phyloP scores from a whole-genome alignment of 495 filamentous ascomycete species.

The Lindgomyces ingoldianus region DNA sequence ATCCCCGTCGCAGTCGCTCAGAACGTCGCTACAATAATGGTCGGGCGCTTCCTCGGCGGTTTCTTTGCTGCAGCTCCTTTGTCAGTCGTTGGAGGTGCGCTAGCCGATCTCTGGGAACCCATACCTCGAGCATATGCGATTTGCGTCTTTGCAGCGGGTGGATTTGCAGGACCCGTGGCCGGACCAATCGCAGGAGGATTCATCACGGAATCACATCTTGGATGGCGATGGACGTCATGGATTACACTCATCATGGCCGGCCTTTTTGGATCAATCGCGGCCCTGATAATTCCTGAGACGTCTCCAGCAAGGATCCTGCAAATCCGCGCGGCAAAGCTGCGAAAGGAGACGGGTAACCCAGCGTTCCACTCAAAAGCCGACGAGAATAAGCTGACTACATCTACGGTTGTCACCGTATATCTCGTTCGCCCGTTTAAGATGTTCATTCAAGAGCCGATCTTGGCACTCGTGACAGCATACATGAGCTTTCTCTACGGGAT shows the following conservation, averaged over 20 bases:
- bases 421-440: slow-evolving; percentile 65
- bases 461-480: slow-evolving; percentile 53
- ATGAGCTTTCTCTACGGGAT: slow-evolving; percentile 48
- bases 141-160: slow-evolving; percentile 52
- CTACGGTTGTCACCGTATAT: slow-evolving; percentile 54
- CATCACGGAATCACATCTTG: slow-evolving; percentile 43
- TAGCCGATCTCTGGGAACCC: slow-evolving; percentile 66
- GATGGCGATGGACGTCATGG: slow-evolving; percentile 58
- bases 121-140: slow-evolving; percentile 64
- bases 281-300: slow-evolving; percentile 62
- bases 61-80: slow-evolving; percentile 66
- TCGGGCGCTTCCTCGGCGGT: slow-evolving; percentile 64
- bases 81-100: slow-evolving; percentile 61
- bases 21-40: slow-evolving; percentile 60
- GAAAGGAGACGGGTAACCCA: slow-evolving; percentile 63
- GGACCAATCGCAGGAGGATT: slow-evolving; percentile 46
- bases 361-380: slow-evolving; percentile 61
- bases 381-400: slow-evolving; percentile 52
- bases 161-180: slow-evolving; percentile 43
- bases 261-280: slow-evolving; percentile 49
- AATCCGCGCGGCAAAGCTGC: slow-evolving; percentile 57
- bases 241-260: slow-evolving; percentile 60
- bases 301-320: slow-evolving; percentile 59
- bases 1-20: slow-evolving; percentile 63
- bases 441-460: slow-evolving; percentile 62